Evolutionary conservation across 73 alveolate genomes (phyloP).

Genomic region (Urostyla sp.): DNA sequence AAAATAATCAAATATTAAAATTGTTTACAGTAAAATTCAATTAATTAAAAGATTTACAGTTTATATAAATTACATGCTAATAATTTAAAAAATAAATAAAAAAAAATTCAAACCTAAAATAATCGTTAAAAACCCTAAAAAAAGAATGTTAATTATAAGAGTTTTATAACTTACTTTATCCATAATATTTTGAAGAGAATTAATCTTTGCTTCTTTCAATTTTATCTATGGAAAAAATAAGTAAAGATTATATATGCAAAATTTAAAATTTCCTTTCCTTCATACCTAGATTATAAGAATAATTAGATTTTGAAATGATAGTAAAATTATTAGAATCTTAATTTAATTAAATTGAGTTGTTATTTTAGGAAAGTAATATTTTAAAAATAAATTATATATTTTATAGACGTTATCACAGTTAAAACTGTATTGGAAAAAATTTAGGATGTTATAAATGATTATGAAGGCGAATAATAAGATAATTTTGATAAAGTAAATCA

Average conservation of each 20-base stretch:
- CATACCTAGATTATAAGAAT: conserved; percentile 13
- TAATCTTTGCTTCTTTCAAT: too few relatives aligned
- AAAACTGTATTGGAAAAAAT: too few relatives aligned
- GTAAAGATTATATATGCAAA: conserved; percentile 28
- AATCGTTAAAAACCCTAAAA: background rate
- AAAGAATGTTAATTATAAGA: background rate
- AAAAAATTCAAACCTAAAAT: background rate
- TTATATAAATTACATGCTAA: too few relatives aligned
- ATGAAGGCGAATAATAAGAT: too few relatives aligned
- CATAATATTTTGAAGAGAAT: too few relatives aligned
- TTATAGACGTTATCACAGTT: conserved; percentile 3
- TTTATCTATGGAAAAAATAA: conserved; percentile 28
- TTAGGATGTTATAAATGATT: too few relatives aligned
- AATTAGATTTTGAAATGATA: conserved; percentile 25
- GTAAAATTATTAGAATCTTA: conserved; percentile 7
- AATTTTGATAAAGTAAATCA: too few relatives aligned
- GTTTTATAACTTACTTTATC: too few relatives aligned
- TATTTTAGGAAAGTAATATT: conserved; percentile 21
- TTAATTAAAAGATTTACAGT: too few relatives aligned
- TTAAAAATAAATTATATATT: background rate
- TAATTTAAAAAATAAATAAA: background rate
- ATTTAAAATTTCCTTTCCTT: conserved; percentile 6
- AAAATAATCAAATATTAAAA: too few relatives aligned
- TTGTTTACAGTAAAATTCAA: too few relatives aligned
- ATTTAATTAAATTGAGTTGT: background rate